These are phyloP conservation scores for Phoma sp. DNA, from an alignment of 2,329 filamentous ascomycete genomes.

Conservation along the genomic window DNA sequence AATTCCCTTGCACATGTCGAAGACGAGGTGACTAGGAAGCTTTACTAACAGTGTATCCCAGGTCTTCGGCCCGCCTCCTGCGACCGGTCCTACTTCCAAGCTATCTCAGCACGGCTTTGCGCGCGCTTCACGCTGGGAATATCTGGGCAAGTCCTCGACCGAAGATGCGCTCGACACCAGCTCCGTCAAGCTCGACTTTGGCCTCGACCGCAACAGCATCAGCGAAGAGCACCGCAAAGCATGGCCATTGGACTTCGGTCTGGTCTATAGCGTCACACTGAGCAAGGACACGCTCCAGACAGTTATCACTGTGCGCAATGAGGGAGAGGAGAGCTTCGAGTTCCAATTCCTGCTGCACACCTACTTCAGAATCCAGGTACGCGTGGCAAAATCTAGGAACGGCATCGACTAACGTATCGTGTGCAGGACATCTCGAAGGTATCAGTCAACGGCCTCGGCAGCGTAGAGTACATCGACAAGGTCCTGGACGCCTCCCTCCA, in stretches of 20 bases:
- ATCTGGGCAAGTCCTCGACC: slow-evolving; percentile 83
- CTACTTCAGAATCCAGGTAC: slow-evolving; percentile 81
- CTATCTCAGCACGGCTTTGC: slow-evolving; percentile 96
- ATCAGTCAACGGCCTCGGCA: slow-evolving; percentile 75
- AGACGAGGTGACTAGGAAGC: background rate
- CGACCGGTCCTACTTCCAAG: slow-evolving; percentile 75
- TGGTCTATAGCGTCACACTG: slow-evolving; percentile 92
- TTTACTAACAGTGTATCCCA: slow-evolving; percentile 43
- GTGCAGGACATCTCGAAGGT: slow-evolving; percentile 77
- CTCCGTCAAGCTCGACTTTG: slow-evolving; percentile 93
- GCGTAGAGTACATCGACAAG: slow-evolving; percentile 83
- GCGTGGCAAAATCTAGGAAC: slow-evolving; percentile 26
- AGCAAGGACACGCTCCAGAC: slow-evolving; percentile 77
- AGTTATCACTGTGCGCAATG: slow-evolving; percentile 85
- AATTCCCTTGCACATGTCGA: background rate
- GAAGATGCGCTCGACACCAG: slow-evolving; percentile 59
- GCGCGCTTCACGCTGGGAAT: slow-evolving; percentile 89
- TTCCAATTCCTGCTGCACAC: slow-evolving; percentile 92
- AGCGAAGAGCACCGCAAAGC: slow-evolving; percentile 69
- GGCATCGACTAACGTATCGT: background rate
- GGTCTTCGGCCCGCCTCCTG: slow-evolving; percentile 81
- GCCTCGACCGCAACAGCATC: slow-evolving; percentile 76
- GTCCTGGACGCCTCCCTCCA: slow-evolving; percentile 67
- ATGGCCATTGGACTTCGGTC: slow-evolving; percentile 87
- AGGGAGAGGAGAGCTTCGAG: slow-evolving; percentile 81